Evolutionary conservation across 306 rosid species (phyloP), one percentile per base, ranked within the genome.

Genomic region (Gleditsia sinensis): DNA sequence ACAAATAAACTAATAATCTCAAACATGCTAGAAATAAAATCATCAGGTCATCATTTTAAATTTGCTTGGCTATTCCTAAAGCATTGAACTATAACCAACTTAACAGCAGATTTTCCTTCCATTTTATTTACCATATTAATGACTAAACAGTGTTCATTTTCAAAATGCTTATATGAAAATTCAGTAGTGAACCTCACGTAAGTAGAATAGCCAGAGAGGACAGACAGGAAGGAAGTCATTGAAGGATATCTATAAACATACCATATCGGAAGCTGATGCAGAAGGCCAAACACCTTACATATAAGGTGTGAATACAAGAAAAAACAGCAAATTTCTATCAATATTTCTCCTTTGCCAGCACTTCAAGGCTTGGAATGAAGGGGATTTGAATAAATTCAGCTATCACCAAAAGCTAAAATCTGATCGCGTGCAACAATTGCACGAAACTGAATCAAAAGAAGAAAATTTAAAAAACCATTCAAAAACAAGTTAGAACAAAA

Each of bases 391-490:
- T 77, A 65, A 67, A 78, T 58, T 80, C 53, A 80, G 76, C 85
- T 72, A 66, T 81, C 93, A 80, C 86, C 83, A 40, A 81, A 81
- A 79, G 88, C 68, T 68, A 62, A 67, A 77, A 88, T 71, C 50
- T 92, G 97, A 54, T 81, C 87, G 11, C 89, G 79, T 43, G 90
- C 93, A 19, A 81, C 73, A 78, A 83, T 86, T 53, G 84, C 96
- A 32, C 92, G 97, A 75, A 86, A 88, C 97, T 92, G 88, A 71
- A 77, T 79, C 46, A 75, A 64, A 23, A 75, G 56, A 64, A 78
- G 25, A 67, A 49, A 45, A 54, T 67, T 82, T 53, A 54, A 17
- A 78, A 55, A 83, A 37, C 43, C 27, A 71, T 34, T 24, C 54
- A 14, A 65, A 33, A 23, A 71, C 0, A 21, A 32, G 50, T 12